A percentile compares a stretch with the other conserved stretches of the same genome.
Evolutionary conservation across 208 protist genomes (phyloP).

Genomic region (Zelonia costaricensis): DNA sequence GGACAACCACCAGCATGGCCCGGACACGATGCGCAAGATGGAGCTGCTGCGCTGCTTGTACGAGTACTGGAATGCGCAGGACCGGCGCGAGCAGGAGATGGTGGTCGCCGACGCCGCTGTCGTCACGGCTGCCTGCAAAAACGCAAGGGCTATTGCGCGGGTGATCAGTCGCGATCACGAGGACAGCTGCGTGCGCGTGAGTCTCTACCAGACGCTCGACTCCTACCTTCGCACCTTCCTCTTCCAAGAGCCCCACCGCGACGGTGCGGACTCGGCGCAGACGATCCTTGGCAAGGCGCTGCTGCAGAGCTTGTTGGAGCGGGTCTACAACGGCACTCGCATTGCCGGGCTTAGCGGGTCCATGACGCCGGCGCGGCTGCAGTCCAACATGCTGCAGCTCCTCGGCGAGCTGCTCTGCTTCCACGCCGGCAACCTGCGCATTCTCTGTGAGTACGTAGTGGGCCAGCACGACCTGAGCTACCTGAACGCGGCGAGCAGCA

Average conservation of each 20-base stretch:
- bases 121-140: constrained; percentile 4
- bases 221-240: constrained; percentile 69
- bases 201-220: constrained; percentile 72
- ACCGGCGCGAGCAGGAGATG: constrained; percentile 64
- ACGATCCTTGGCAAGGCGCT: constrained; percentile 45
- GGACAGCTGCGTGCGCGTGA: constrained; percentile 67
- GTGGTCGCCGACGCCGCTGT: constrained; percentile 33
- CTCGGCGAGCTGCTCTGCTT: constrained; percentile 77
- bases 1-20: constrained; percentile 69
- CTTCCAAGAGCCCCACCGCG: constrained; percentile 25
- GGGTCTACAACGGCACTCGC: constrained; percentile 81
- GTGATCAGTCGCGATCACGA: constrained; percentile 42
- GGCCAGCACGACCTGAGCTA: constrained; percentile 33
- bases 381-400: constrained; percentile 54
- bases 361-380: constrained; percentile 49
- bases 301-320: constrained; percentile 54
- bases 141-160: constrained; percentile 50
- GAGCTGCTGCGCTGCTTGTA: constrained; percentile 75
- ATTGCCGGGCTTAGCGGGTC: constrained; percentile 57
- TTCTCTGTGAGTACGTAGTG: constrained; percentile 50
- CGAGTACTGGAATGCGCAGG: constrained; percentile 86
- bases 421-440: constrained; percentile 54
- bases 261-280: constrained; percentile 31
- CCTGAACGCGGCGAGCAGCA: constrained; percentile 49
- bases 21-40: constrained; percentile 80